Evolutionary conservation across 1,139 yeast species (phyloP), one percentile per base, ranked within the genome.

Genomic region (Yamadazyma trypodendri): DNA sequence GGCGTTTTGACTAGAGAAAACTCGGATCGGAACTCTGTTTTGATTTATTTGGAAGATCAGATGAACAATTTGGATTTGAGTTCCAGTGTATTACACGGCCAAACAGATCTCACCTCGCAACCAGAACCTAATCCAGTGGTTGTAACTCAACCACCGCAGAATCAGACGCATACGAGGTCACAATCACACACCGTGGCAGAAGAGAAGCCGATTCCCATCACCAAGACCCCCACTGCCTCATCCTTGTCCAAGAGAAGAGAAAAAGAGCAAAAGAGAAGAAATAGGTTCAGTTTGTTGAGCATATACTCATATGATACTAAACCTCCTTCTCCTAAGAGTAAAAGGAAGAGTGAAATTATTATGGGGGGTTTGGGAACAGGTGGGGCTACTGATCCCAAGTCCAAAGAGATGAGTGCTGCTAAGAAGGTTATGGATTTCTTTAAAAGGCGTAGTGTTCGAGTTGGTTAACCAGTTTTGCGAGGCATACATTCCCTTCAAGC

Each of bases 351-450:
- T 29, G 31, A 27, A 16, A 27, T 25, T 3, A 15, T 27, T 7
- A 28, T 28, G 2, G 28, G 28, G 8, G 21, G 24, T 5, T 25
- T 36, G 10, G 35, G 39, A 4, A 16, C 40, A 12, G 18, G 40
- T 29, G 23, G 29, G 36, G 35, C 40, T 11, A 41, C 38, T 8
- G 44, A 34, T 23, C 39, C 43, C 30, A 42, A 43, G 20, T 41
- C 44, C 35, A 49, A 72, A 46, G 84, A 79, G 49, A 79, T 81
- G 24, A 81, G 89, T 38, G 84, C 90, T 2, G 87, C 90, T 11
- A 77, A 81, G 52, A 81, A 80, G 51, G 90, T 84, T 18, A 79
- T 84, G 78, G 90, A 84, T 57, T 84, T 84, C 56, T 84, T 84
- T 65, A 84, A 83, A 57, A 75, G 92, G 60, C 77, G 88, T 63